Evolutionary conservation across 2,329 filamentous ascomycete genomes (phyloP).

Genomic region (Huntiella omanensis): DNA sequence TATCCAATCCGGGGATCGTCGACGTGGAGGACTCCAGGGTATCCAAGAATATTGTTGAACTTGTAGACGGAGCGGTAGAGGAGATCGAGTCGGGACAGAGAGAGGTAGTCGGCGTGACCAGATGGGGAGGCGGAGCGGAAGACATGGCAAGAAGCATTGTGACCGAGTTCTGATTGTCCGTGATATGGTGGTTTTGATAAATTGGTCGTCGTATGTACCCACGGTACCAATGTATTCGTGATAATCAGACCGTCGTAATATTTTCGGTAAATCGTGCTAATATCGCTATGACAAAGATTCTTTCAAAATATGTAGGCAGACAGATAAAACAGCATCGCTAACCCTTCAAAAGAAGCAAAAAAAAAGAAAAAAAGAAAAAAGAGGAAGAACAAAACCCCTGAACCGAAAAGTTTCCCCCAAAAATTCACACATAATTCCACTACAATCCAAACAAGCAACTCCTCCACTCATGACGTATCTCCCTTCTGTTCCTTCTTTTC

Average conservation of each 20-base stretch:
- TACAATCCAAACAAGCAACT: too few species aligned
- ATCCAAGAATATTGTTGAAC: background rate
- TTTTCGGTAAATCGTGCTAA: background rate
- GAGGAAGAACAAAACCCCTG: slow-evolving; percentile 5
- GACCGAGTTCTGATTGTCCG: background rate
- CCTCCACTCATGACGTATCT: too few species aligned
- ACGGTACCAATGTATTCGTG: slow-evolving; percentile 24
- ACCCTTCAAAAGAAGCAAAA: slow-evolving; percentile 4
- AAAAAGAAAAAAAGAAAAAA: slow-evolving; percentile 3
- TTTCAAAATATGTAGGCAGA: background rate
- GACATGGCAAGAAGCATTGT: slow-evolving; percentile 3
- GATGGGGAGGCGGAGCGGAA: background rate
- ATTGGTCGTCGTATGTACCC: slow-evolving; percentile 15
- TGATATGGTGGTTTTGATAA: background rate
- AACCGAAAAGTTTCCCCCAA: slow-evolving; percentile 1
- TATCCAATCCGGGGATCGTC: background rate
- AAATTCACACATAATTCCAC: too few species aligned
- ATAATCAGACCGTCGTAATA: background rate
- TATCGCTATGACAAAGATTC: background rate
- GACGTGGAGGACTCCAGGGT: background rate
- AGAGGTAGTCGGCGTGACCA: background rate
- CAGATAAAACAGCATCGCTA: background rate
- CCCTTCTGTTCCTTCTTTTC: too few species aligned
- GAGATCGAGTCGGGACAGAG: too few species aligned
- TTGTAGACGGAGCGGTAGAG: too few species aligned